Percentiles rank a stretch among this genome's conserved stretches.
Evolutionary conservation across 2,329 filamentous ascomycete genomes (phyloP).

Genomic region (Byssothecium circinans): DNA sequence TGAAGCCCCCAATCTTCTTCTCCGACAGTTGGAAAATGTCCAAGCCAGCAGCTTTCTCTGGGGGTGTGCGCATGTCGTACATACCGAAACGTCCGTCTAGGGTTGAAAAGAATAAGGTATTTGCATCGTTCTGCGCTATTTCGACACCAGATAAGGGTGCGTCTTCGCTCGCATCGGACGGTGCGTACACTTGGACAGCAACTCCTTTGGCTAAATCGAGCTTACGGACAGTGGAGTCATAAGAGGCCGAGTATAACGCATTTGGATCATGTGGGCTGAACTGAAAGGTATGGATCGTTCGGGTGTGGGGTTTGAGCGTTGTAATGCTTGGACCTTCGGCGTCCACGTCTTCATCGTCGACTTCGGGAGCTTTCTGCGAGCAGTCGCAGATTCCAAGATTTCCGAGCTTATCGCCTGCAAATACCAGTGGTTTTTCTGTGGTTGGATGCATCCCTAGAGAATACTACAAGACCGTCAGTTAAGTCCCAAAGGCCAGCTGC

Average conservation of each 20-base stretch:
- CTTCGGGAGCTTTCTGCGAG: constrained; percentile 64
- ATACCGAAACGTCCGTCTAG: constrained; percentile 78
- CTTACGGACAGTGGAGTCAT: constrained; percentile 88
- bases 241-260: constrained; percentile 80
- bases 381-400: constrained; percentile 90
- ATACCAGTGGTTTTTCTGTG: constrained; percentile 80
- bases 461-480: constrained; percentile 53
- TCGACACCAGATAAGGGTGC: constrained; percentile 83
- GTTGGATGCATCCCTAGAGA: constrained; percentile 86
- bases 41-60: constrained; percentile 51
- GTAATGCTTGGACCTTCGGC: constrained; percentile 76
- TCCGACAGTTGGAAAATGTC: constrained; percentile 78
- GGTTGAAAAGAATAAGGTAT: constrained; percentile 84
- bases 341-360: constrained; percentile 66
- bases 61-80: constrained; percentile 70
- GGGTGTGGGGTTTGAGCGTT: constrained; percentile 84
- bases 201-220: constrained; percentile 80
- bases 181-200: constrained; percentile 80
- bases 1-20: constrained; percentile 96
- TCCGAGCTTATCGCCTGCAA: constrained; percentile 92
- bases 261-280: constrained; percentile 74
- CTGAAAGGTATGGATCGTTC: constrained; percentile 84
- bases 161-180: constrained; percentile 68
- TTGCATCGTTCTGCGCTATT: constrained; percentile 69
- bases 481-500: constrained; percentile 18